Conservation (phyloP, 768 basidiomycete genomes). For the Russula virescens region DNA sequence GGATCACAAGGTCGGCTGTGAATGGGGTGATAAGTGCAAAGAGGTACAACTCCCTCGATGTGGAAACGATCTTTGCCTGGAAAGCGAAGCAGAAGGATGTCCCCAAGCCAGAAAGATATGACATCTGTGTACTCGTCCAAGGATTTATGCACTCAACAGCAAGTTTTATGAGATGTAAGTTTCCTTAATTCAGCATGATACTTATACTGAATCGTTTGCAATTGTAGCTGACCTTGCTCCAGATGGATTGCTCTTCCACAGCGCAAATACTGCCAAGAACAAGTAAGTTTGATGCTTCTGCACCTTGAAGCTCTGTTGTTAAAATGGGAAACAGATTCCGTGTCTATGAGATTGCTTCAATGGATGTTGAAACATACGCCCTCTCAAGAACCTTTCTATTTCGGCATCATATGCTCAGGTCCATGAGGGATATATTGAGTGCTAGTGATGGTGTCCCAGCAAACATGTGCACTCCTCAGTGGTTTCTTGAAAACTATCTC, state of each 20-base stretch:
- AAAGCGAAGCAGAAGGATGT: constrained; percentile 3
- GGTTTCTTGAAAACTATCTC: constrained; percentile 44
- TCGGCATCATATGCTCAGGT: constrained; percentile 43
- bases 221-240: constrained; percentile 29
- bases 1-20: constrained; percentile 30
- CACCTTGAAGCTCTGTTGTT: neutral
- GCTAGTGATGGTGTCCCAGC: constrained; percentile 32
- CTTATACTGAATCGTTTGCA: neutral
- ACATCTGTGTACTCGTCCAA: constrained; percentile 5
- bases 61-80: neutral
- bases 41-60: constrained; percentile 1
- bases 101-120: neutral
- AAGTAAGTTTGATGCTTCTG: constrained; percentile 24
- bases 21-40: constrained; percentile 26
- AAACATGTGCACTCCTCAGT: constrained; percentile 41
- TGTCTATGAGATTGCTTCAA: constrained; percentile 40
- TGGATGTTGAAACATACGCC: constrained; percentile 41
- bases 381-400: constrained; percentile 46
- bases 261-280: constrained; percentile 25
- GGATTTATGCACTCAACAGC: constrained; percentile 31
- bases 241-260: constrained; percentile 32
- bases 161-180: constrained; percentile 38
- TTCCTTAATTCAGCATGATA: neutral
- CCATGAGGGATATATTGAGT: constrained; percentile 42
- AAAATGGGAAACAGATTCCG: constrained; percentile 33